These are phyloP conservation scores for Hemisphaericaspora lyxosophila DNA, from an alignment of 1,139 yeast genomes.

Conservation along the genomic window DNA sequence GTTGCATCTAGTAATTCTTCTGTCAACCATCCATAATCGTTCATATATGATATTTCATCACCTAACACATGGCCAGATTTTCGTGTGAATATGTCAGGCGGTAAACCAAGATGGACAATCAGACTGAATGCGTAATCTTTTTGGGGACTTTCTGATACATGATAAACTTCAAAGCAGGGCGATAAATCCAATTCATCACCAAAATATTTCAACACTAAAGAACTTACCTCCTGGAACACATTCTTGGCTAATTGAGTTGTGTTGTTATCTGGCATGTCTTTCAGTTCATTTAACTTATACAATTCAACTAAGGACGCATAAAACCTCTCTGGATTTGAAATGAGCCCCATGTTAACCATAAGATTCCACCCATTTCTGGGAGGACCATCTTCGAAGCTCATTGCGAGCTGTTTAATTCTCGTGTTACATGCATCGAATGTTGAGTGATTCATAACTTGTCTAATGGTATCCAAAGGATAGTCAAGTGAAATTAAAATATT, in stretches of 20 bases:
- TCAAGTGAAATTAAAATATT: conserved; percentile 4
- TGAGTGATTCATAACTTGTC: conserved; percentile 6
- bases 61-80: conserved; percentile 3
- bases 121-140: conserved; percentile 7
- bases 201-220: too few relatives aligned
- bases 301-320: background rate
- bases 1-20: too few relatives aligned
- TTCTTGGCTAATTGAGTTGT: too few relatives aligned
- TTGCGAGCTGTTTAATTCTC: too few relatives aligned
- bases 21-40: background rate
- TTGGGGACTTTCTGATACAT: background rate
- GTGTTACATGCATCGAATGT: conserved; percentile 3
- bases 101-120: conserved; percentile 3
- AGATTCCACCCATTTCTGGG: conserved; percentile 2
- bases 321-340: background rate
- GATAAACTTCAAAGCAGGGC: conserved; percentile 2
- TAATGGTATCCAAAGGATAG: conserved; percentile 15
- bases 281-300: background rate
- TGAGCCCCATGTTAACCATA: conserved; percentile 3
- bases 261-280: too few relatives aligned
- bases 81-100: too few relatives aligned
- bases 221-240: too few relatives aligned
- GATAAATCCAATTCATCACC: too few relatives aligned
- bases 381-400: too few relatives aligned
- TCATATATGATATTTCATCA: background rate